Evolutionary conservation across 306 rosid species (phyloP).

Genomic region (peach (Prunus persica)): Prunus_persica_NCBIv2 NC_034010.1:5438501-5439000

Average conservation of each 20-base stretch:
- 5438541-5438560: neutral
- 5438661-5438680: no score
- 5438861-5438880: neutral
- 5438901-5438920: neutral
- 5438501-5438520: neutral
- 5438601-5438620: neutral
- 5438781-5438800: neutral
- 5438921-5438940: no score
- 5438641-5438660: no score
- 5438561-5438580: neutral
- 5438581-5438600: neutral
- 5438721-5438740: neutral
- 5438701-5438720: no score
- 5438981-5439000: no score
- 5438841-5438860: neutral
- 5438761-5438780: neutral
- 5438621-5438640: no score
- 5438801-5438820: neutral
- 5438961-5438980: no score
- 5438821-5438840: neutral
- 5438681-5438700: no score
- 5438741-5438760: neutral
- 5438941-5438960: no score
- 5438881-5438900: neutral
- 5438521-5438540: neutral